Base-by-base conservation (phyloP, 192 early-diverging fungal genomes). In the Paraglomus brasilianum region DNA sequence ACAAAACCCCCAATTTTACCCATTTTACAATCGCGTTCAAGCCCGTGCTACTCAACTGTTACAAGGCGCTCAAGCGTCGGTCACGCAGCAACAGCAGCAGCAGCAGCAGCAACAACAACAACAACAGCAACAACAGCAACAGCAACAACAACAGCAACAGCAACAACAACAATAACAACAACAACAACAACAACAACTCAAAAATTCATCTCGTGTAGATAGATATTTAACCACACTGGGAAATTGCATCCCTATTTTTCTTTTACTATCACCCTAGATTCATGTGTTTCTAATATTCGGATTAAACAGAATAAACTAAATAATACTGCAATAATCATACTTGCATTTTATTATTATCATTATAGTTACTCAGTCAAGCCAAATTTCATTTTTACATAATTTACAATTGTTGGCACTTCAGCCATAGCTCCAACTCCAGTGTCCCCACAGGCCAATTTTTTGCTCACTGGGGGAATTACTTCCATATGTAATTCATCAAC, bases 391-490 rank as follows among this genome's bases (percentile, higher is more conserved):
- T 43, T 17, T 30, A 69, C n/a, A 39, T 58, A 69, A 13, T 79
- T 58, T 45, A 83, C 86, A 64, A 95, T 94, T 11, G 78, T 78
- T 8, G 67, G 77, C 21, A 86, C 83, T 68, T 93, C 93, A 5
- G 91, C 93, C 94, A 97, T 95, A 0, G 93, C 95, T 17, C 95
- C 95, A 66, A 92, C 60, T 19, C 88, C 92, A 5, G 83, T 76
- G 70, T 98, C 96, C 0, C 96, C 95, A 75, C 96, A 98, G 0
- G 94, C 95, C 39, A 98, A 81, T 42, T 75, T 80, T 77, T 97
- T 97, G 40, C 83, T 77, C 41, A 98, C 85, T 1, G 95, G 95
- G 9, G 81, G 72, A 14, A 96, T 85, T 8, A 96, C 77, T 14
- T 62, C 68, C 66, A 89, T 94, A 1, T 82, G 77, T 22, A 93